These are phyloP conservation scores for Blastocystis sp. DNA, from an alignment of 352 stramenopile genomes.

Conservation along the genomic window DNA sequence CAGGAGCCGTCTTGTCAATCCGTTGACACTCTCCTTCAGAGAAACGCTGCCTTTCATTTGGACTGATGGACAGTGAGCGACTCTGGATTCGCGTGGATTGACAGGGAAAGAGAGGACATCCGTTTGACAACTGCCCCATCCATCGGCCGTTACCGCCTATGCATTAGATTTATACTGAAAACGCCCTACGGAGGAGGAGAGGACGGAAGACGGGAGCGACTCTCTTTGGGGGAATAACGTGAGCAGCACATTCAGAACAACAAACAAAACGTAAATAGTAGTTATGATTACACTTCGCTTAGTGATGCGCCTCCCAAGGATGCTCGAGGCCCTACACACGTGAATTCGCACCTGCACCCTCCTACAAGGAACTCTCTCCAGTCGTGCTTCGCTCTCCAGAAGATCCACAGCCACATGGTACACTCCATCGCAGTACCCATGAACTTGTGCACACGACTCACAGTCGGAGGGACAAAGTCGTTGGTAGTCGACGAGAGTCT, in stretches of 20 bases:
- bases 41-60: too few species aligned
- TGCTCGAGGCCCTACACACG: conserved; percentile 51
- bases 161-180: too few species aligned
- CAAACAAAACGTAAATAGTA: conserved; percentile 32
- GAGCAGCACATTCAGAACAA: neutral
- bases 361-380: conserved; percentile 69
- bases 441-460: conserved; percentile 53
- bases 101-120: neutral
- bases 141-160: too few species aligned
- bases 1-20: neutral
- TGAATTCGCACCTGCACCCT: neutral
- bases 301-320: conserved; percentile 62
- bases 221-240: too few species aligned
- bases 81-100: too few species aligned
- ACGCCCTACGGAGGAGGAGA: too few species aligned
- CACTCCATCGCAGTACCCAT: conserved; percentile 49
- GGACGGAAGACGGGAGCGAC: too few species aligned
- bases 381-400: conserved; percentile 67
- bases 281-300: conserved; percentile 24
- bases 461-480: conserved; percentile 42
- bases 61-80: too few species aligned
- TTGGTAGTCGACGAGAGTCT: conserved; percentile 41
- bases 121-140: neutral
- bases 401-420: conserved; percentile 68
- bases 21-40: neutral